phyloP scores from a whole-genome alignment of 2,329 filamentous ascomycete species.

The Endothia cerciana region DNA sequence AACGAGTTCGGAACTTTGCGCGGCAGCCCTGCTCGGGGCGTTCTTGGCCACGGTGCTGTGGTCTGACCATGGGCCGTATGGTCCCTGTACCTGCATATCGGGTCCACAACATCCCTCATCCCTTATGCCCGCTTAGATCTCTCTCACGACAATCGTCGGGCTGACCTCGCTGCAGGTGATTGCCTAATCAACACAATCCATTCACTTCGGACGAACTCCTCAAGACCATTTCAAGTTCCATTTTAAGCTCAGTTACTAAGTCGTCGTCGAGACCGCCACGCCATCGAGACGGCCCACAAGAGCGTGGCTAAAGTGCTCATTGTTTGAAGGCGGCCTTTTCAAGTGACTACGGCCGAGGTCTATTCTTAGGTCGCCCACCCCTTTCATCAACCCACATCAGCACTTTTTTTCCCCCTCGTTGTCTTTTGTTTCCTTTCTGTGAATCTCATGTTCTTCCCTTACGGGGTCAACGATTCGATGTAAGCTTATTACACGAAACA shows the following conservation, averaged over 20 bases:
- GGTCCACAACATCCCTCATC: not conserved
- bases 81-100: not conserved
- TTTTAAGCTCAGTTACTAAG: not conserved
- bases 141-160: not conserved
- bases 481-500: slow-evolving; percentile 1
- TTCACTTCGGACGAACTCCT: not conserved
- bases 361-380: not conserved
- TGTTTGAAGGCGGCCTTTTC: slow-evolving; percentile 1
- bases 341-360: not conserved
- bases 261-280: not conserved
- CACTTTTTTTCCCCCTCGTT: not conserved
- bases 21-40: not conserved
- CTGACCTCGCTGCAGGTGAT: not conserved
- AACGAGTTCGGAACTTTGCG: not conserved
- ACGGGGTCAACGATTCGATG: not conserved
- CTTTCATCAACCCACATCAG: not conserved
- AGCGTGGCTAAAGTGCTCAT: not conserved
- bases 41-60: not conserved
- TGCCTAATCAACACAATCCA: not conserved
- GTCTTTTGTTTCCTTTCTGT: no score
- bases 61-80: not conserved
- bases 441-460: no score
- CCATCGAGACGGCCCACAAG: not conserved
- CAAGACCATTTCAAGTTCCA: not conserved
- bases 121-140: not conserved